A percentile compares a stretch with the other conserved stretches of the same genome.
Conservation (phyloP, 2,329 filamentous ascomycete genomes). For the Diaporthe destruens region DNA sequence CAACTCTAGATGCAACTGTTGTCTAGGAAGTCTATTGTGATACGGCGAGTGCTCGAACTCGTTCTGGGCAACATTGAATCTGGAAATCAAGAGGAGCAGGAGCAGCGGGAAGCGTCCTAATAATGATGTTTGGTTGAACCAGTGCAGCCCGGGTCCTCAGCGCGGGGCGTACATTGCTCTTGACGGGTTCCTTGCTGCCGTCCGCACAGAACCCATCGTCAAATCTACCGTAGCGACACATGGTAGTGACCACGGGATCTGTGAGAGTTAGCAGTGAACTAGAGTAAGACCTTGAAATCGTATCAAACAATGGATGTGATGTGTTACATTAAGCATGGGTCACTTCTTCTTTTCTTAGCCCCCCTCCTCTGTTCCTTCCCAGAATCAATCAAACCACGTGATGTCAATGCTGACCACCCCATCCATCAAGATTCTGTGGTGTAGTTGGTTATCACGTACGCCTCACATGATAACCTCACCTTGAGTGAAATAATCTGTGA, state of each 20-base stretch:
- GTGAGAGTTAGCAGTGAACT: not conserved
- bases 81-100: not conserved
- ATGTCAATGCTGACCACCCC: too few species aligned
- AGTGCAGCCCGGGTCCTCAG: not conserved
- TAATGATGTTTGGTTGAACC: not conserved
- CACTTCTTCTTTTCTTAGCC: too few species aligned
- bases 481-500: too few species aligned
- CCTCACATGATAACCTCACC: not conserved
- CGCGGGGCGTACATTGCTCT: too few species aligned
- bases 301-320: too few species aligned
- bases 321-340: too few species aligned
- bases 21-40: too few species aligned
- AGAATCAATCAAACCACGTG: too few species aligned
- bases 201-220: not conserved
- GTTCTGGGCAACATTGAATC: not conserved
- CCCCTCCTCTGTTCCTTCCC: too few species aligned
- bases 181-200: too few species aligned
- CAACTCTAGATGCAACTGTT: not conserved
- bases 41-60: not conserved
- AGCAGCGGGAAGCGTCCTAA: not conserved
- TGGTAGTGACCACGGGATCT: not conserved
- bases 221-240: not conserved
- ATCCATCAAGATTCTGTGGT: conserved; percentile 3
- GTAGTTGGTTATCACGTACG: conserved; percentile 35
- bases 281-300: too few species aligned